phyloP scores from a whole-genome alignment of 225 moss, liverwort and hornwort genomes.

The Bryum argenteum region DNA sequence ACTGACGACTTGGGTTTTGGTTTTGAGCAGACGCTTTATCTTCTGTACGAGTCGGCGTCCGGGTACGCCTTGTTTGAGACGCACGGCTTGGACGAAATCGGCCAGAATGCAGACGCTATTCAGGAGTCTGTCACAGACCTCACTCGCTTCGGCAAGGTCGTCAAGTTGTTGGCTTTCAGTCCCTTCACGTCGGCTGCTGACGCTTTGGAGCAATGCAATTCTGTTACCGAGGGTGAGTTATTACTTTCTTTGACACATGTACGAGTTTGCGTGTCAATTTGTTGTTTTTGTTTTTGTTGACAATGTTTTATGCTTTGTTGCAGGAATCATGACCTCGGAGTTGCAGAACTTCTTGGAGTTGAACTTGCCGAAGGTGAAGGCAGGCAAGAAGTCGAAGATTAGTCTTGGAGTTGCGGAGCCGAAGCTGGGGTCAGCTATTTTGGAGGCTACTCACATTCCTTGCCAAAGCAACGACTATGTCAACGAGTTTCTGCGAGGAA shows the following conservation, averaged over 20 bases:
- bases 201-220: constrained; percentile 85
- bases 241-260: background rate
- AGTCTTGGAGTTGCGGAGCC: constrained; percentile 86
- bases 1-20: background rate
- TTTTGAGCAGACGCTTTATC: constrained; percentile 54
- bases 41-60: constrained; percentile 91
- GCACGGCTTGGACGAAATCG: constrained; percentile 84
- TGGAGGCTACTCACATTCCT: constrained; percentile 79
- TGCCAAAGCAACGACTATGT: constrained; percentile 89
- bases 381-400: constrained; percentile 75
- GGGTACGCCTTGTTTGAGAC: constrained; percentile 91
- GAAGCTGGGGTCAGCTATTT: constrained; percentile 81
- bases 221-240: constrained; percentile 77
- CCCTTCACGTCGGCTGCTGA: constrained; percentile 92
- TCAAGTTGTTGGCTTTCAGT: constrained; percentile 78
- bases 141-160: constrained; percentile 81
- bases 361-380: constrained; percentile 83
- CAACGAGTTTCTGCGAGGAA: constrained; percentile 83
- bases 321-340: constrained; percentile 81
- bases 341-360: constrained; percentile 84
- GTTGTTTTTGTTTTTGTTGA: no score
- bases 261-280: no score
- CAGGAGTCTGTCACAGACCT: constrained; percentile 88
- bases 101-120: constrained; percentile 80
- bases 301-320: background rate